A percentile compares a stretch with the other conserved stretches of the same genome.
Evolutionary conservation across 345 rosid genomes (phyloP).

Genomic region (Eucalyptus dawsonii): DNA sequence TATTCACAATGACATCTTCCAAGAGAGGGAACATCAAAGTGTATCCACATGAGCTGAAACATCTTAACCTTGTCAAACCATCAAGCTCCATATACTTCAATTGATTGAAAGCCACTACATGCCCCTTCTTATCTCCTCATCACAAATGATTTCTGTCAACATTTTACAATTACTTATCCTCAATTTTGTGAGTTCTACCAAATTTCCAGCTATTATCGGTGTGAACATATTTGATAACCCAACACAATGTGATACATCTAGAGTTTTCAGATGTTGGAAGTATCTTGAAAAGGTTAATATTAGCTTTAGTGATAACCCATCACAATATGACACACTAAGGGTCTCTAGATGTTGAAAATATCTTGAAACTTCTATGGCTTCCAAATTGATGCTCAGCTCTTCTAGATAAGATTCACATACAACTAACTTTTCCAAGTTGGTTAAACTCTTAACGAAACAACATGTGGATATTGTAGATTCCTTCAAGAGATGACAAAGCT

Average conservation of each 20-base stretch:
- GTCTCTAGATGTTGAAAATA: background rate
- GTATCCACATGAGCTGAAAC: background rate
- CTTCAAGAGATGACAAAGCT: rapidly evolving
- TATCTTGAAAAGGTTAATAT: background rate
- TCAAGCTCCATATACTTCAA: background rate
- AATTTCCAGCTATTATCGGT: background rate
- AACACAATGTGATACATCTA: background rate
- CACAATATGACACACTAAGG: rapidly evolving
- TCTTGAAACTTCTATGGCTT: background rate
- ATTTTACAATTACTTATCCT: background rate
- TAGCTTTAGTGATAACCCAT: background rate
- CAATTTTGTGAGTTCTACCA: background rate
- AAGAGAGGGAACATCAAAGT: background rate
- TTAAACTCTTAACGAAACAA: rapidly evolving
- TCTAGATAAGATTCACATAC: background rate
- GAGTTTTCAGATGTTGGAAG: background rate
- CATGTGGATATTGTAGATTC: background rate
- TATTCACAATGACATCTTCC: background rate
- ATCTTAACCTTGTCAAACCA: background rate
- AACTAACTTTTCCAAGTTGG: background rate
- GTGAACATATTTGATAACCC: background rate
- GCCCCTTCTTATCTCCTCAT: background rate
- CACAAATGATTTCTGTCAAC: background rate
- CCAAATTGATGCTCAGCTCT: rapidly evolving
- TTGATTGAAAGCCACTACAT: background rate